Base-by-base conservation (phyloP, 352 stramenopile species). In the Phytophthora pini region DNA sequence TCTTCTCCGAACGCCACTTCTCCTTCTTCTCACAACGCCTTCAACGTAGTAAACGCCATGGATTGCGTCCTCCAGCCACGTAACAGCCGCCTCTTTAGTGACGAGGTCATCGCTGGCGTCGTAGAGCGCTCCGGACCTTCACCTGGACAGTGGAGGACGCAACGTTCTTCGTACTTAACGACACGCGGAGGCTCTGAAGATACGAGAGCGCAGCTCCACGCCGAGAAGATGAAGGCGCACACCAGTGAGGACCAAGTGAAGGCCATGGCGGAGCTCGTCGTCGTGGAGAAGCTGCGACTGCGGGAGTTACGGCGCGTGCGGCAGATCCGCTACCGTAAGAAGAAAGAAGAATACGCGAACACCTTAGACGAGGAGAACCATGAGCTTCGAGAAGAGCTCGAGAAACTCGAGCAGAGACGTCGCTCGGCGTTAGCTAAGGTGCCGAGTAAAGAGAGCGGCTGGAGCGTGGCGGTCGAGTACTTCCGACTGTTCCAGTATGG, bases 271-370 rank as follows among this genome's bases (percentile, higher is more conserved):
- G 12, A 40, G 26, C 27, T 52, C 12, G n/a, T 22, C 4, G 6
- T 15, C 4, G 10, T 13, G 2, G 27, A 41, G 15, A 15, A 59
- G 39, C 0, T 26, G 26, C 39, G 29, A n/a, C 3, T 38, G 1
- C 56, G 56, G 2, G 56, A 65, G 10, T 11, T 65, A 10, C 56
- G 56, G 20, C 56, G 46, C 7, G 4, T 48, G 17, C n/a, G 60
- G 9, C 60, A 68, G 20, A 46, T 68, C 41, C 52, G 52, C 2
- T 68, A 63, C 27, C 34, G 44, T 1, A 57, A 63, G 45, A 68
- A 68, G 52, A 56, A 68, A n/a, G 36, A 63, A 3, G 9, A 12
- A 17, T 47, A 53, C 20, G 10, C 36, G 4, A 45, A 46, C n/a
- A 29, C 3, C 7, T n/a, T 63, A 0, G 43, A 55, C n/a, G 17